Evolutionary conservation across 163 green algal genomes (phyloP), one percentile per base, ranked within the genome.

Genomic region (Scenedesmus sp.): DNA sequence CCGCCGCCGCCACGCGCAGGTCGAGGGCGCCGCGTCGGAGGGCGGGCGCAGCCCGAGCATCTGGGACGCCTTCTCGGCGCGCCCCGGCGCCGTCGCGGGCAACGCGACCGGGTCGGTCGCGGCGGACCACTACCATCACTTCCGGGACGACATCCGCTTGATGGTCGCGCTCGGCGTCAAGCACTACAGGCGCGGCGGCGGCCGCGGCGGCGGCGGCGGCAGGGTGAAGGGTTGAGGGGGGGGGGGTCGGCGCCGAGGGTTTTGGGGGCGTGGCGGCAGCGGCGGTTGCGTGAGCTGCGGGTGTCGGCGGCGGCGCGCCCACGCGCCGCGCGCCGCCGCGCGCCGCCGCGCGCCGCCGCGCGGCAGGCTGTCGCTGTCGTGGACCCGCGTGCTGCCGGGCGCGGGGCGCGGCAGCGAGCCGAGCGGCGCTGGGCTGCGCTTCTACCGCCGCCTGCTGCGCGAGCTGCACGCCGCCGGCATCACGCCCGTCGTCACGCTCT

Each of bases 291-390:
- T 31, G 54, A 18, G 48, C 15, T 57, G 48, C 48, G 17, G 17
- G 15, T 57, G 17, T 63, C n/a, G 17, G 54, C 54, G 14, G 24
- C 14, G n/a, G n/a, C n/a, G n/a, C n/a, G n/a, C n/a, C n/a, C n/a
- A n/a, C n/a, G n/a, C n/a, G n/a, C n/a, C n/a, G 10, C 24, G 54
- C 54, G 14, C 17, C 72, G 48, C 42, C 15, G 7, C 14, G 31
- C 18, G 11, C 29, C n/a, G n/a, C n/a, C n/a, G 54, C 14, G 13
- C 13, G 17, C 33, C 33, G 39, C 48, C 64, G 20, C 57, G 58
- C 17, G 89, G 84, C 76, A 82, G 89, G 28, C 81, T 93, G 54
- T 91, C 85, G 31, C 77, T 94, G 34, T 89, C 87, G 20, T 93
- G 89, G 89, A 65, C 80, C 1, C 85, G 89, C 63, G 81, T 94